A percentile compares a stretch with the other conserved stretches of the same genome.
Conservation (phyloP, 208 protist genomes). For the Leishmania mexicana region DNA sequence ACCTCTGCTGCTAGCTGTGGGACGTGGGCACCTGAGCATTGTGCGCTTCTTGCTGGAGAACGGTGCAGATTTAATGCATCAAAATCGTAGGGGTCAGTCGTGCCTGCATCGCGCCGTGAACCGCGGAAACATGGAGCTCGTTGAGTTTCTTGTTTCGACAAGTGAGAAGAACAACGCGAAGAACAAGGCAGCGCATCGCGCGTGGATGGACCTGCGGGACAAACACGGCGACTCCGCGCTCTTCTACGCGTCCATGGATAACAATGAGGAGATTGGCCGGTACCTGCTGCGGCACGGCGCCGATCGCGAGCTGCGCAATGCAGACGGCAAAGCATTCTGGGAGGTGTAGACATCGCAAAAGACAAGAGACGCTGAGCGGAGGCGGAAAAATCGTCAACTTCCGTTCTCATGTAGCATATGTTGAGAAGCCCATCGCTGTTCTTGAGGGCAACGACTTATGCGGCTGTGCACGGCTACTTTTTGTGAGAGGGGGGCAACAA, state of each 20-base stretch:
- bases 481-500: not conserved
- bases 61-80: constrained; percentile 63
- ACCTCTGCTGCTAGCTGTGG: constrained; percentile 63
- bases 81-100: constrained; percentile 79
- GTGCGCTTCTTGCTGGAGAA: constrained; percentile 66
- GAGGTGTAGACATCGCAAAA: constrained; percentile 60
- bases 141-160: constrained; percentile 71
- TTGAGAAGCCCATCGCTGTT: not conserved
- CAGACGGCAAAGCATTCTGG: constrained; percentile 90
- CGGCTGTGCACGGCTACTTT: not conserved
- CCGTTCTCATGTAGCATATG: not conserved
- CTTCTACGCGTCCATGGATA: constrained; percentile 92
- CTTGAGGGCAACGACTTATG: not conserved
- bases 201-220: constrained; percentile 88
- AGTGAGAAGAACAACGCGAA: constrained; percentile 51
- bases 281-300: constrained; percentile 84
- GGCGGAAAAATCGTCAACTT: not conserved
- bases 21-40: constrained; percentile 60
- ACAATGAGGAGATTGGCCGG: constrained; percentile 89
- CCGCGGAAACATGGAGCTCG: constrained; percentile 66
- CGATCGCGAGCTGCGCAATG: constrained; percentile 81
- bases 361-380: not conserved
- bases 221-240: constrained; percentile 81
- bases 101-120: constrained; percentile 82
- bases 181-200: constrained; percentile 43